Percentiles rank a stretch among this genome's conserved stretches.
These are phyloP conservation scores for Geosmithia morbida DNA, from an alignment of 2,329 filamentous ascomycete genomes.

Conservation along the genomic window DNA sequence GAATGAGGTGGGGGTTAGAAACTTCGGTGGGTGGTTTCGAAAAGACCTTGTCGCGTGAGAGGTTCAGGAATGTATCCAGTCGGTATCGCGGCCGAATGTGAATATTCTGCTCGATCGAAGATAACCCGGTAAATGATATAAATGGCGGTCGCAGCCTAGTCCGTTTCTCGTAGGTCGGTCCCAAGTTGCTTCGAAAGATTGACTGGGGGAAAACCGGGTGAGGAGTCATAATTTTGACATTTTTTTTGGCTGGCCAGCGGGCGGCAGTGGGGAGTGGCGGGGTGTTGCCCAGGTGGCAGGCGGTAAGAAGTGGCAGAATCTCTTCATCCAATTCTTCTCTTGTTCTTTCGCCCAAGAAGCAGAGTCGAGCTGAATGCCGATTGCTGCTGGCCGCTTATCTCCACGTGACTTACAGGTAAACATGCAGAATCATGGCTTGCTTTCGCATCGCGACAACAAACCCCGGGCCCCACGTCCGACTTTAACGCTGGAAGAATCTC, in stretches of 20 bases:
- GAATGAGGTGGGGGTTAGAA: slow-evolving; percentile 1
- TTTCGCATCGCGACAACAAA: slow-evolving; percentile 7
- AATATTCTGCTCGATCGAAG: slow-evolving; percentile 4
- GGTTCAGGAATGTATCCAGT: not conserved
- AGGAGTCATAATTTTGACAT: slow-evolving; percentile 30
- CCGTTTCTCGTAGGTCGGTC: slow-evolving; percentile 4
- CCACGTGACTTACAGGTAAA: slow-evolving; percentile 24
- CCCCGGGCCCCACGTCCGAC: not conserved
- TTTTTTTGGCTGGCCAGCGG: slow-evolving; percentile 21
- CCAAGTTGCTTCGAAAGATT: not conserved
- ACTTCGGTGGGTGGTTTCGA: not conserved
- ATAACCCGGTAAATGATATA: not conserved
- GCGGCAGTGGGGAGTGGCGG: slow-evolving; percentile 25
- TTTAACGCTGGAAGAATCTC: not conserved
- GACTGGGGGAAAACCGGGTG: slow-evolving; percentile 5
- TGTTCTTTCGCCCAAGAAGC: not conserved
- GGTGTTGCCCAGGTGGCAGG: slow-evolving; percentile 16
- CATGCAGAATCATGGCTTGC: slow-evolving; percentile 9
- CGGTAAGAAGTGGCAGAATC: slow-evolving; percentile 16
- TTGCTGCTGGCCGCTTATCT: slow-evolving; percentile 6
- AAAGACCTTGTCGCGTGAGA: not conserved
- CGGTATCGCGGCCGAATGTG: not conserved
- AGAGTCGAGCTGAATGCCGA: not conserved
- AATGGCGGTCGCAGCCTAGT: not conserved
- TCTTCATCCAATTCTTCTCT: too few relatives aligned